These are phyloP conservation scores for Stephanodiscus triporus DNA, from an alignment of 108 stramenopile species.

Conservation along the genomic window DNA sequence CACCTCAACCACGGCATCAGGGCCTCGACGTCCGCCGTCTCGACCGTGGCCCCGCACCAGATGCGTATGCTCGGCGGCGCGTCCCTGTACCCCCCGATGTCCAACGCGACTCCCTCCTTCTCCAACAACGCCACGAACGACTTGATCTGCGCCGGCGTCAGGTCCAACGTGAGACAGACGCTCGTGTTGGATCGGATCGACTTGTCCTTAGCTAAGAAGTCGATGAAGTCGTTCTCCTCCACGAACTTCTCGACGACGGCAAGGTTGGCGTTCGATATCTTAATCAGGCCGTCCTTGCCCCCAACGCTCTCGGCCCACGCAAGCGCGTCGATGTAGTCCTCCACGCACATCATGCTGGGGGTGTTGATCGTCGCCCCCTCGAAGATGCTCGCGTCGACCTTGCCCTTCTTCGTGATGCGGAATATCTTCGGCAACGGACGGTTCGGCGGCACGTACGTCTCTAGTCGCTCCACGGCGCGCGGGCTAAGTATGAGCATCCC, in stretches of 20 bases:
- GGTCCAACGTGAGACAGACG: conserved; percentile 96
- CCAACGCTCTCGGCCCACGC: conserved; percentile 94
- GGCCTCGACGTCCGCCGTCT: conserved; percentile 95
- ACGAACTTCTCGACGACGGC: conserved; percentile 93
- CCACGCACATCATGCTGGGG: conserved; percentile 98
- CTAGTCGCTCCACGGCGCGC: conserved; percentile 97
- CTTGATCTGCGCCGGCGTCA: conserved; percentile 95
- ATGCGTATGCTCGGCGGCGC: conserved; percentile 98
- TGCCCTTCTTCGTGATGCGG: conserved; percentile 97
- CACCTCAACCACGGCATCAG: conserved; percentile 98
- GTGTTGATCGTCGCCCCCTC: conserved; percentile 99
- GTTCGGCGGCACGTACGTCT: conserved; percentile 91
- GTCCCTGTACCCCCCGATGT: conserved; percentile 99
- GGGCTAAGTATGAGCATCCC: conserved; percentile 97
- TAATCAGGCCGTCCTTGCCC: conserved; percentile 92
- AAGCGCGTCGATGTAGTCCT: conserved; percentile 99
- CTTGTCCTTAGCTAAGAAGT: conserved; percentile 97
- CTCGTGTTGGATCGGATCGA: conserved; percentile 94
- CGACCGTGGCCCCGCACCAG: conserved; percentile 99
- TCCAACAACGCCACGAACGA: conserved; percentile 92
- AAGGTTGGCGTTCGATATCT: conserved; percentile 90
- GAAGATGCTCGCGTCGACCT: conserved; percentile 94
- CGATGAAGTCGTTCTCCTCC: conserved; percentile 92
- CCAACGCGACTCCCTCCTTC: conserved; percentile 92
- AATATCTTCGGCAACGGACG: conserved; percentile 99